Evolutionary conservation across 495 filamentous ascomycete genomes (phyloP).

Genomic region (Neurospora sp.): DNA sequence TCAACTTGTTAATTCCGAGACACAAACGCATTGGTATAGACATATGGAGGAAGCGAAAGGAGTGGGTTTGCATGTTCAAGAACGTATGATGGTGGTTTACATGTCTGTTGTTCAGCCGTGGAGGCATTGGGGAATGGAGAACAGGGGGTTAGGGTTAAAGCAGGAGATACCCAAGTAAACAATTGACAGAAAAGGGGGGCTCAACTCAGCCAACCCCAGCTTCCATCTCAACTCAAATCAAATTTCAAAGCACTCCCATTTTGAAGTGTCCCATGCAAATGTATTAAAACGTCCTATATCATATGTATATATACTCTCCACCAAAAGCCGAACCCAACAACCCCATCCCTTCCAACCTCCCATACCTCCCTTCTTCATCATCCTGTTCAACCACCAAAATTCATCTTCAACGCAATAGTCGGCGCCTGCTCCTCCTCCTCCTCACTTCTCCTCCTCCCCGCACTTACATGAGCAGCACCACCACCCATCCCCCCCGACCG

Average conservation of each 20-base stretch:
- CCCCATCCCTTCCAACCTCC: neutral
- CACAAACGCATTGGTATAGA: neutral
- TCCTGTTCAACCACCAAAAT: constrained; percentile 51
- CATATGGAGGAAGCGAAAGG: neutral
- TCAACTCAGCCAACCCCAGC: neutral
- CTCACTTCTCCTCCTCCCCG: constrained; percentile 19
- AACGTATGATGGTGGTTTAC: neutral
- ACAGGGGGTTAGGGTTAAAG: neutral
- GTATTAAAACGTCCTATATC: neutral
- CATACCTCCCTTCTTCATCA: neutral
- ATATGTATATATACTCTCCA: neutral
- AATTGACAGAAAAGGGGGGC: neutral
- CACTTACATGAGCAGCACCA: neutral
- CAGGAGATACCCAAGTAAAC: neutral
- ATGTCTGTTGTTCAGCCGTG: neutral
- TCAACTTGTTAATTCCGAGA: neutral
- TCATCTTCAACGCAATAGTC: constrained; percentile 88
- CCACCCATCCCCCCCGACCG: constrained; percentile 17
- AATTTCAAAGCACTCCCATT: neutral
- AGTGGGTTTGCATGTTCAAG: neutral
- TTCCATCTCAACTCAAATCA: neutral
- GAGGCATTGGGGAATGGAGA: neutral
- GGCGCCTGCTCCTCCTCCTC: constrained; percentile 50
- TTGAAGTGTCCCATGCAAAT: neutral
- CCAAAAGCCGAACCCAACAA: neutral